Base-by-base conservation (phyloP, 2,329 filamentous ascomycete genomes). In the Colletotrichum magnum region DNA sequence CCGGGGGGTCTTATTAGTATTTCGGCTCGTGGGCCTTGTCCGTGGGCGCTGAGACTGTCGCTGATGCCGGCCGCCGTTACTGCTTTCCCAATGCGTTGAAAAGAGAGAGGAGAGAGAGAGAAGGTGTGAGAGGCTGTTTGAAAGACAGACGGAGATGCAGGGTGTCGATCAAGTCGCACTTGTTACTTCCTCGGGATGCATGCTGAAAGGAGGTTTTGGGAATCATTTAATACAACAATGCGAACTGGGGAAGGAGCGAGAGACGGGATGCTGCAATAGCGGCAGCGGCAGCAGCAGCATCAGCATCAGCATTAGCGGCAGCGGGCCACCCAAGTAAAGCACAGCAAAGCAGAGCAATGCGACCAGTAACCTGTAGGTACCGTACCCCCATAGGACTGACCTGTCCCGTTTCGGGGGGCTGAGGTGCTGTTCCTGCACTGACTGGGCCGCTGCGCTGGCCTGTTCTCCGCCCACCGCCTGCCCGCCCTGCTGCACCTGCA, bases 381-480 rank as follows among this genome's bases (percentile, higher is more conserved):
- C 13, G 41, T 28, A 36, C 24, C 51, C 13, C 53, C 47, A 26
- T 57, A 43, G 52, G 45, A 45, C 62, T 45, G 53, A 6, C 58
- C 21, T 21, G 28, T 43, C 64, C 52, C 60, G 64, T 68, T 70
- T 70, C 47, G 68, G 52, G 64, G 58, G 47, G 57, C 47, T 21
- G 18, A 12, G 16, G 45, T 24, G 64, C 58, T 62, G 64, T 58
- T 68, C 64, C 64, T 68, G 64, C 64, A 68, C 68, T 68, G 68
- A 58, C 64, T 63, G 47, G 64, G 68, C 63, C 47, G 58, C 58
- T 62, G 43, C 56, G 62, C 47, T 56, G 41, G 57, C 53, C 58
- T 70, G 64, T 66, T 69, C 66, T 60, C 61, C 66, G 53, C 56
- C 61, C 32, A 36, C 32, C 43, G 53, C 58, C 52, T 69, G 62